phyloP scores from a whole-genome alignment of 2,329 filamentous ascomycete species.

The Nigrospora osmanthi region DNA sequence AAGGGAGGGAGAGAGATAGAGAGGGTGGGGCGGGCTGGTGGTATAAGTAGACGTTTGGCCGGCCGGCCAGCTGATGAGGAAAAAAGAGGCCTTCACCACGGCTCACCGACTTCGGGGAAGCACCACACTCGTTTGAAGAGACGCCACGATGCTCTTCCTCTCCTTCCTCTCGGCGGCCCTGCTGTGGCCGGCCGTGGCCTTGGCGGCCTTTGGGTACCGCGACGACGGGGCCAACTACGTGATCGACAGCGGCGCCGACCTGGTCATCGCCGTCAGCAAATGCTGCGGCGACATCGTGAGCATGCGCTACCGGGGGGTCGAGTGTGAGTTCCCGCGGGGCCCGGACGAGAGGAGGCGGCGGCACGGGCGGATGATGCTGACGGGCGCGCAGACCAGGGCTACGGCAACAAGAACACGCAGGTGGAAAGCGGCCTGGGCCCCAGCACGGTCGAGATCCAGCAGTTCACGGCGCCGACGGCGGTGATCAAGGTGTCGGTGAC shows the following conservation, averaged over 20 bases:
- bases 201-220: slow-evolving; percentile 29
- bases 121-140: too few relatives aligned
- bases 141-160: slow-evolving; percentile 16
- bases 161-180: slow-evolving; percentile 15
- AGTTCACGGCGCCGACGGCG: slow-evolving; percentile 13
- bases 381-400: slow-evolving; percentile 2
- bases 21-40: too few relatives aligned
- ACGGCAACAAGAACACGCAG: slow-evolving; percentile 10
- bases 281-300: slow-evolving; percentile 25
- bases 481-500: slow-evolving; percentile 26
- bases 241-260: slow-evolving; percentile 23
- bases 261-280: slow-evolving; percentile 26
- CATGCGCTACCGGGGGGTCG: slow-evolving; percentile 9
- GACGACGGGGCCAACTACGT: slow-evolving; percentile 28
- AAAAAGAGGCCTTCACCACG: too few relatives aligned
- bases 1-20: too few relatives aligned
- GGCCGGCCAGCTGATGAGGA: too few relatives aligned
- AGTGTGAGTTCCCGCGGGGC: neutral
- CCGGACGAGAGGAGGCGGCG: too few relatives aligned
- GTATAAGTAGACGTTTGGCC: too few relatives aligned
- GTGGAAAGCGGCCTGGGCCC: slow-evolving; percentile 22
- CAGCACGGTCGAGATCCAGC: slow-evolving; percentile 20
- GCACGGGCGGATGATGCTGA: too few relatives aligned
- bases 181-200: slow-evolving; percentile 18
- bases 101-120: too few relatives aligned